Percentiles rank a stretch among this genome's conserved stretches.
Conservation (phyloP, 768 basidiomycete genomes). For the Cystoderma amianthinum region DNA sequence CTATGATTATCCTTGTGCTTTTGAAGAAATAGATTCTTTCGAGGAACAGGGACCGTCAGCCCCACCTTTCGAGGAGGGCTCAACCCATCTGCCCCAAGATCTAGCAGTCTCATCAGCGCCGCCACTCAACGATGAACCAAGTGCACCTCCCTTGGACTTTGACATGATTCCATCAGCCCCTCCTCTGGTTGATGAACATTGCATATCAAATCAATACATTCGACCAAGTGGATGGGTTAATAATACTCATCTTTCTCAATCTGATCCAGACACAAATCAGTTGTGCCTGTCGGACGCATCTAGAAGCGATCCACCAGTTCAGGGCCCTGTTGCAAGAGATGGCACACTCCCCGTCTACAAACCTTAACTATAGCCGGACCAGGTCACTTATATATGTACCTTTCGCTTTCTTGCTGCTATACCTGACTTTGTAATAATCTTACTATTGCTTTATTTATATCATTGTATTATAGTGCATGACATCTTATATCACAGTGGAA, state of each 20-base stretch:
- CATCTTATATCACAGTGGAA: not conserved
- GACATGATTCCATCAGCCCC: not conserved
- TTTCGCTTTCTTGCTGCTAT: too few species aligned
- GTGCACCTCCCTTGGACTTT: too few species aligned
- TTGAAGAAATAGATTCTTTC: constrained; percentile 25
- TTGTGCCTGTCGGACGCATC: not conserved
- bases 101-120: constrained; percentile 39
- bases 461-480: not conserved
- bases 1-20: constrained; percentile 32
- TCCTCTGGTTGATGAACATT: not conserved
- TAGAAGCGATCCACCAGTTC: constrained; percentile 3
- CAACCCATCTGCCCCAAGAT: constrained; percentile 23
- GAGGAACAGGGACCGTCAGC: constrained; percentile 32
- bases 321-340: constrained; percentile 8
- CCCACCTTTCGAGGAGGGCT: constrained; percentile 37
- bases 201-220: not conserved
- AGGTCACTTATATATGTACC: too few species aligned
- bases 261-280: too few species aligned
- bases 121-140: constrained; percentile 23
- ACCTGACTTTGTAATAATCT: not conserved
- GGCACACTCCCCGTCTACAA: constrained; percentile 16
- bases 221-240: not conserved
- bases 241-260: too few species aligned
- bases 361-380: constrained; percentile 10
- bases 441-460: not conserved